Base-by-base conservation (phyloP, 371 early-diverging fungal genomes). In the Mortierella polycephala region DNA sequence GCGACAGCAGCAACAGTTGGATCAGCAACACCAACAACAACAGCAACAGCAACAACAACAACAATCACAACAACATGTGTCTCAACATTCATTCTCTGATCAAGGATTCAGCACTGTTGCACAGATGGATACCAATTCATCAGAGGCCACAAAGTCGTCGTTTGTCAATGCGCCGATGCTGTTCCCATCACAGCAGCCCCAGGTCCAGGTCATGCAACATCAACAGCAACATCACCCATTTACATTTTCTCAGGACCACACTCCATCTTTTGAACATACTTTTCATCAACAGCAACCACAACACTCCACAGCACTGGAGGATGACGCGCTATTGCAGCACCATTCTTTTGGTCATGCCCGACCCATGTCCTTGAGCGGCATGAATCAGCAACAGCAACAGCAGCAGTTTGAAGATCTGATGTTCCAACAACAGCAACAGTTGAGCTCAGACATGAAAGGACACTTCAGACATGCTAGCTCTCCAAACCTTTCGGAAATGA, bases 261-360 rank as follows among this genome's bases (percentile, higher is more conserved):
- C 39, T 12, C 54, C 54, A 18, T 13, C 64, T 23, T 67, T 58
- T n/a, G 64, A 67, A 44, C 30, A 45, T 23, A 18, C 60, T 18
- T 51, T 50, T 44, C 64, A 71, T 39, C 57, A 64, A 20, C 64
- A 62, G 47, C 54, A 58, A 53, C 57, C 60, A 20, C 57, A 67
- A 37, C 60, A 12, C 56, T 49, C 55, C 20, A 49, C 67, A 52
- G 49, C 53, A 37, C 37, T 75, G 62, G 72, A 74, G 11, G 67
- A 69, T 20, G 66, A 58, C 50, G 42, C 69, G 51, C 56, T 74
- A 75, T 40, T 71, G 67, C 59, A 83, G 81, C 69, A 81, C 62
- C 16, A 70, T 73, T 75, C 13, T 5, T 73, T 73, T 49, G 67
- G 67, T 20, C 73, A 73, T 41, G 53, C 63, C 0, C 67, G 67